Evolutionary conservation across 139 green algal genomes (phyloP).

Genomic region (Diplosphaera chodatii): DNA sequence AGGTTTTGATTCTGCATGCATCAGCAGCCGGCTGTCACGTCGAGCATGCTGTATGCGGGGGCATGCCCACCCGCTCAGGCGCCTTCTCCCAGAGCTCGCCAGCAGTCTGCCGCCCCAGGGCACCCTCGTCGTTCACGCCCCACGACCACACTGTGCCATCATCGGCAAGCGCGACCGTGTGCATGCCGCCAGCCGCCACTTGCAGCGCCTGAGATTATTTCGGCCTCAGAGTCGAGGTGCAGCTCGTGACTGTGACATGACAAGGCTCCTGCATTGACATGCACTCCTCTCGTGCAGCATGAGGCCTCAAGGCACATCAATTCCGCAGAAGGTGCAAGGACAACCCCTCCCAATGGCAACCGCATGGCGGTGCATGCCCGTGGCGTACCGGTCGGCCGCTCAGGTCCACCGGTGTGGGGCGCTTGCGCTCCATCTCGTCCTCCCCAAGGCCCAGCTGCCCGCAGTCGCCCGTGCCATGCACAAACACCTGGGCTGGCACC

Average conservation of each 20-base stretch:
- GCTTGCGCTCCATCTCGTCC: conserved; percentile 39
- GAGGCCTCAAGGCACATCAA: too few species aligned
- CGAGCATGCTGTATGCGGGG: neutral
- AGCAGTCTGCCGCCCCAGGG: conserved; percentile 61
- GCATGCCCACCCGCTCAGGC: neutral
- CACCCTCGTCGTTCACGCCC: conserved; percentile 91
- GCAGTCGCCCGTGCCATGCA: conserved; percentile 53
- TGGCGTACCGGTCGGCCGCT: conserved; percentile 13
- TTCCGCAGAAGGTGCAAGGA: too few species aligned
- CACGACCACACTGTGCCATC: conserved; percentile 62
- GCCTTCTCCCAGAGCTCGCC: conserved; percentile 45
- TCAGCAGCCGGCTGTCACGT: neutral
- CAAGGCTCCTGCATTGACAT: too few species aligned
- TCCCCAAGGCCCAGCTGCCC: conserved; percentile 61
- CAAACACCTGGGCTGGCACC: conserved; percentile 37
- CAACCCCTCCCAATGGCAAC: too few species aligned
- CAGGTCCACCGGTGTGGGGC: conserved; percentile 28
- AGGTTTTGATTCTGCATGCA: neutral
- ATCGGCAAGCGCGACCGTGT: conserved; percentile 66
- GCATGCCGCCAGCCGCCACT: conserved; percentile 80
- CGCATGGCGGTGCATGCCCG: neutral
- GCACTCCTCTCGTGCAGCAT: too few species aligned
- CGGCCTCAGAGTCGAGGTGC: neutral
- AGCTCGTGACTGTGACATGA: neutral
- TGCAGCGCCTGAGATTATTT: conserved; percentile 44